Evolutionary conservation across 306 rosid species (phyloP).

Genomic region (Castanea crenata): DNA sequence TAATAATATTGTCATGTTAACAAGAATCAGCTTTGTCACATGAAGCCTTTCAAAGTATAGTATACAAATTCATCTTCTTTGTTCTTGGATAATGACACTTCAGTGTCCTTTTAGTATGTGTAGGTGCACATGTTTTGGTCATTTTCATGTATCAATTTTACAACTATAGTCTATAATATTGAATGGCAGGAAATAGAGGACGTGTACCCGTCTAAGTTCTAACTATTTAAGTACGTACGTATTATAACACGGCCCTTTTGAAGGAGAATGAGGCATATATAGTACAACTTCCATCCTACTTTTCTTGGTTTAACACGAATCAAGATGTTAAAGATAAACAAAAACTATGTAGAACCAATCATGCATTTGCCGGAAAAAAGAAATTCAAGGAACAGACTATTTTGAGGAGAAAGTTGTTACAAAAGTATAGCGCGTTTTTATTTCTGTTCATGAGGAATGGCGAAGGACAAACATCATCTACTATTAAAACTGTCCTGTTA

Average conservation of each 20-base stretch:
- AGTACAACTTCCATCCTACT: neutral
- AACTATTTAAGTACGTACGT: neutral
- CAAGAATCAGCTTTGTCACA: too few relatives aligned
- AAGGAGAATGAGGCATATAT: neutral
- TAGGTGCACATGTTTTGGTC: too few relatives aligned
- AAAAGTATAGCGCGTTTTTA: neutral
- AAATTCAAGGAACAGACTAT: neutral
- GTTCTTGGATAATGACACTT: too few relatives aligned
- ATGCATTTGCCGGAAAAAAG: neutral
- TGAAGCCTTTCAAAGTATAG: too few relatives aligned
- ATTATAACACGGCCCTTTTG: neutral
- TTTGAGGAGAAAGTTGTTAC: neutral
- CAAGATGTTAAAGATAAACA: neutral
- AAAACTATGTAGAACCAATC: neutral
- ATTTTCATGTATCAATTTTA: too few relatives aligned
- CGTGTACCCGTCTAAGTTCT: too few relatives aligned
- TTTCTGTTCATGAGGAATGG: neutral
- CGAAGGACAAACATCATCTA: neutral
- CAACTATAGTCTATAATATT: too few relatives aligned
- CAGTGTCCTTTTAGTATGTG: too few relatives aligned
- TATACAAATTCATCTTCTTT: too few relatives aligned
- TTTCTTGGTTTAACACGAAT: neutral
- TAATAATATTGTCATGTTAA: too few relatives aligned
- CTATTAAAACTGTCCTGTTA: slow-evolving; percentile 8
- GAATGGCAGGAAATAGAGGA: too few relatives aligned